phyloP scores from a whole-genome alignment of 768 basidiomycete species.

The Leucosporidium creatinivorum region DNA sequence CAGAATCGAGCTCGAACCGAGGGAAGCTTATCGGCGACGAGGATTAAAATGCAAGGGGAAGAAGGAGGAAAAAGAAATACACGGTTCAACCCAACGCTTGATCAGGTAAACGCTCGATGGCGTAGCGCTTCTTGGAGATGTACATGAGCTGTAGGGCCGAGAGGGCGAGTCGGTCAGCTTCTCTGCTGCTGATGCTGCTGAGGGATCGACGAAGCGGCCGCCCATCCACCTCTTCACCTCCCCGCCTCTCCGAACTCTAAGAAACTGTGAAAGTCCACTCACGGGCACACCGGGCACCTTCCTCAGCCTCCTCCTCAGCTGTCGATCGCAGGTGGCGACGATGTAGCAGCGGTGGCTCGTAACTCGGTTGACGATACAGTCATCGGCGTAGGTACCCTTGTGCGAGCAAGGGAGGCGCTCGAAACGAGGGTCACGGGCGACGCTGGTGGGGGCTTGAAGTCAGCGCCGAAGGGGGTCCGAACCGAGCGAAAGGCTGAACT shows the following conservation, averaged over 20 bases:
- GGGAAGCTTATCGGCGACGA: no score
- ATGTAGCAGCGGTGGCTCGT: slow-evolving; percentile 92
- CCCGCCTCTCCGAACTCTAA: no score
- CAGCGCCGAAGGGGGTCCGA: not conserved
- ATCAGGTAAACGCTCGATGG: slow-evolving; percentile 90
- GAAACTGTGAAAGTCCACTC: not conserved
- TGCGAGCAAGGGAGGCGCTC: slow-evolving; percentile 89
- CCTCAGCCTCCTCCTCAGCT: slow-evolving; percentile 81
- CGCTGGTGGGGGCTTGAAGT: slow-evolving; percentile 47
- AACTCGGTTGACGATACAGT: slow-evolving; percentile 93
- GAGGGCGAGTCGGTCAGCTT: not conserved
- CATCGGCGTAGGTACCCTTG: slow-evolving; percentile 95
- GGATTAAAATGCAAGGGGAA: not conserved
- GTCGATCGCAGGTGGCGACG: slow-evolving; percentile 95
- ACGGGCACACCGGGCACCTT: slow-evolving; percentile 50
- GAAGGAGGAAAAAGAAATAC: no score
- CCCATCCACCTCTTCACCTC: no score
- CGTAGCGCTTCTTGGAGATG: slow-evolving; percentile 82
- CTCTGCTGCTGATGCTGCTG: not conserved
- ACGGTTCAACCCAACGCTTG: slow-evolving; percentile 48
- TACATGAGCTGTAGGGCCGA: slow-evolving; percentile 71
- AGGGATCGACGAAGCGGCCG: no score
- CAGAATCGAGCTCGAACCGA: no score
- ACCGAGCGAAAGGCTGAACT: slow-evolving; percentile 39
- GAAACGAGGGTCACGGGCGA: slow-evolving; percentile 94